Evolutionary conservation across 768 basidiomycete species (phyloP), one percentile per base, ranked within the genome.

Genomic region (Boletus vinaceobasis): DNA sequence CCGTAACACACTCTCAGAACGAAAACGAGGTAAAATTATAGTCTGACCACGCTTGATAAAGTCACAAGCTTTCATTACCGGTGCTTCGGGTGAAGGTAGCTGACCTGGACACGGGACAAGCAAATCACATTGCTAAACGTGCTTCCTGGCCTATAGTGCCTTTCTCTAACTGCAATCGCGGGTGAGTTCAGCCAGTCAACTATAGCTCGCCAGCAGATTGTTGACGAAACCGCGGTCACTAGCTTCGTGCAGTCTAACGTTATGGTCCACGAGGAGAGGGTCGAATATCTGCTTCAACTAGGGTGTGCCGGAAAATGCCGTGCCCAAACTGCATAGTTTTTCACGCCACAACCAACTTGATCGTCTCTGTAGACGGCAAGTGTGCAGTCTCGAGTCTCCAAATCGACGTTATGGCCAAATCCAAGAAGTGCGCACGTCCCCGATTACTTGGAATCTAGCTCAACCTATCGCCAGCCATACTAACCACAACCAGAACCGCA

Each of bases 401-500:
- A 62, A 57, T 60, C 56, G 45, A 67, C 65, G 58, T 71, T 64
- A 98, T 97, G 93, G 87, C 94, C 82, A 97, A 98, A 79, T 98
- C 96, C 60, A 98, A 98, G 82, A 98, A 98, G 92, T 95, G 72
- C 53, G 83, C 64, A 26, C 56, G 50, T 50, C 50, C 38, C 17
- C 50, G 52, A 31, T 37, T 19, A 5, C 26, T 36, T 58, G 46
- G 55, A 49, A 60, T 40, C 14, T 29, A 44, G 38, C 42, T 52
- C 69, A 45, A 70, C 44, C 13, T 43, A 7, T 43, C 43, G 8
- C 54, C 58, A 93, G 89, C 67, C 88, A 93, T 73, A 92, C 88
- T 68, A 92, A 91, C 75, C 94, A 96, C 83, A 97, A 96, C 81
- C 93, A 97, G 79, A 92, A 65, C 81, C 86, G 85, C 75, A 98